Percentiles rank a stretch among this genome's conserved stretches.
These are phyloP conservation scores for Aspergillus ustus DNA, from an alignment of 2,329 filamentous ascomycete species.

Conservation along the genomic window DNA sequence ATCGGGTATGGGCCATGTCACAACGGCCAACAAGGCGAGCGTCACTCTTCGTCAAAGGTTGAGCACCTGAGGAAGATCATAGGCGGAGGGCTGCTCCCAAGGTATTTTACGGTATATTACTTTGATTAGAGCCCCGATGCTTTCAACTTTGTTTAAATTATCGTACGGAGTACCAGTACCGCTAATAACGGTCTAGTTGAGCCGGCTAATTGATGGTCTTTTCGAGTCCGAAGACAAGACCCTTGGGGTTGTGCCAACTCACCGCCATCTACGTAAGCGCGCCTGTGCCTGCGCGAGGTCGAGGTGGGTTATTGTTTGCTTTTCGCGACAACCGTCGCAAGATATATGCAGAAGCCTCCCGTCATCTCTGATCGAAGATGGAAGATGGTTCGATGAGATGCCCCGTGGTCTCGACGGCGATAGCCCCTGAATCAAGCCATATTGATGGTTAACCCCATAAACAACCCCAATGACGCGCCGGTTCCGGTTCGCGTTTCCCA, in stretches of 20 bases:
- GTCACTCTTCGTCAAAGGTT: not conserved
- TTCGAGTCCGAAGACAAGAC: not conserved
- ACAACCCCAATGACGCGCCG: conserved; percentile 14
- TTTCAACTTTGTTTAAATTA: not conserved
- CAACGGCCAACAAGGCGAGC: conserved; percentile 18
- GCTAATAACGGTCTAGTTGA: not conserved
- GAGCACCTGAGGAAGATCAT: conserved; percentile 17
- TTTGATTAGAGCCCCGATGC: not conserved
- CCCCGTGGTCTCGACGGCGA: not conserved
- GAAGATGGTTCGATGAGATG: not conserved
- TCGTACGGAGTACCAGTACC: not conserved
- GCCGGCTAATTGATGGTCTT: conserved; percentile 7
- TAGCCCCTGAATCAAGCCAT: conserved; percentile 15
- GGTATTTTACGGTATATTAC: conserved; percentile 26
- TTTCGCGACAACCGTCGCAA: not conserved
- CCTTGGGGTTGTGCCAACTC: conserved; percentile 15
- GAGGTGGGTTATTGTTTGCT: not conserved
- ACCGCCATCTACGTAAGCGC: conserved; percentile 21
- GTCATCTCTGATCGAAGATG: not conserved
- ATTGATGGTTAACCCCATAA: conserved; percentile 5
- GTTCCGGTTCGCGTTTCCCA: conserved; percentile 26
- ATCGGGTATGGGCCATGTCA: conserved; percentile 26
- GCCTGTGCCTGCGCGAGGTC: not conserved
- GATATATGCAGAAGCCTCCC: not conserved
- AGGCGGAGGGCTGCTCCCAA: conserved; percentile 11